phyloP scores from a whole-genome alignment of 1,284 basidiomycete genomes.

The Microbotryum lychnidis-dioicae region DNA sequence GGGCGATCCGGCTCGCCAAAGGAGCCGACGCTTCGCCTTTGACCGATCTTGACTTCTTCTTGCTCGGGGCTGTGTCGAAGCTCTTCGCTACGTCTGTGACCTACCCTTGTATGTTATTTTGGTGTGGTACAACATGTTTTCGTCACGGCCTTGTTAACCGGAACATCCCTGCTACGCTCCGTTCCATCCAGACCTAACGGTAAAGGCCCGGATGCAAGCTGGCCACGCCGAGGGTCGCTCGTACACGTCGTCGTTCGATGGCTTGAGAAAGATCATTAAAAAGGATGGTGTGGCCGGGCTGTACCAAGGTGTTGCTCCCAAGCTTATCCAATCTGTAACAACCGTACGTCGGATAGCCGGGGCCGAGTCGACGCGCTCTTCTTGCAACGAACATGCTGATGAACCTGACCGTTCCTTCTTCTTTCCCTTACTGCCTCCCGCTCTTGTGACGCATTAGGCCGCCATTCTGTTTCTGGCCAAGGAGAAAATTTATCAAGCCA shows the following conservation, averaged over 20 bases:
- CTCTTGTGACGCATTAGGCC: conserved; percentile 8
- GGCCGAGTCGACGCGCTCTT: no score
- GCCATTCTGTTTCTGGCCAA: conserved; percentile 35
- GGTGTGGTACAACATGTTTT: not conserved
- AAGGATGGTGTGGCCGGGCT: conserved; percentile 72
- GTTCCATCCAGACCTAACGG: conserved; percentile 49
- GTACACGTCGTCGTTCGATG: conserved; percentile 64
- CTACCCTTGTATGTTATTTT: conserved; percentile 32
- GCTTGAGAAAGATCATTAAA: conserved; percentile 45
- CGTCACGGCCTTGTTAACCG: not conserved
- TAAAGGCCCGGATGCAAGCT: conserved; percentile 74
- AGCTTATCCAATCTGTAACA: conserved; percentile 74
- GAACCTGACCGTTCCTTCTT: no score
- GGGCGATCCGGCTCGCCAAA: conserved; percentile 42
- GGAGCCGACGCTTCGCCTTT: conserved; percentile 48
- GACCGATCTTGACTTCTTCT: conserved; percentile 77
- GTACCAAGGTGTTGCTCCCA: conserved; percentile 76
- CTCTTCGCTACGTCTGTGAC: conserved; percentile 37
- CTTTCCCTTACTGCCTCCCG: no score
- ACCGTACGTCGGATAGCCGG: conserved; percentile 29
- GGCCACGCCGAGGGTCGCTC: conserved; percentile 55
- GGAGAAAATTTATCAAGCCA: conserved; percentile 30
- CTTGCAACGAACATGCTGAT: no score
- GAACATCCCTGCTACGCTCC: conserved; percentile 3
- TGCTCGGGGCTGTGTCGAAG: conserved; percentile 74